Percentiles rank a stretch among this genome's conserved stretches.
phyloP scores from a whole-genome alignment of 768 basidiomycete genomes.

The Coprinopsis sp. region DNA sequence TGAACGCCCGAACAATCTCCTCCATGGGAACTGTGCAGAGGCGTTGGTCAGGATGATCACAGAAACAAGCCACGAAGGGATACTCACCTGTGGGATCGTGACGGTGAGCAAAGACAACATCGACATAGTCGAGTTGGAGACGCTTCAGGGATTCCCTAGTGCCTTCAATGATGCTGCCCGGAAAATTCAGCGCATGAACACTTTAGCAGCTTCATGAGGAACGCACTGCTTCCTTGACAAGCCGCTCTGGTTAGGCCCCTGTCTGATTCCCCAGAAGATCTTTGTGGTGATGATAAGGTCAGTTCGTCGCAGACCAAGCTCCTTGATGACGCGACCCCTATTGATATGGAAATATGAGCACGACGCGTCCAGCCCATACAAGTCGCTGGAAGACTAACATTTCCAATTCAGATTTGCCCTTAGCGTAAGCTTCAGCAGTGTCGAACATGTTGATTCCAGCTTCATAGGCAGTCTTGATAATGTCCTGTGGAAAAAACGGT shows the following conservation, averaged over 20 bases:
- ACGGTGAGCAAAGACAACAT: constrained; percentile 69
- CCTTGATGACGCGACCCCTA: constrained; percentile 70
- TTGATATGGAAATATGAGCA: background rate
- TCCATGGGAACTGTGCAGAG: constrained; percentile 52
- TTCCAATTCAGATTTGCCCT: constrained; percentile 67
- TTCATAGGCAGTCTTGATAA: constrained; percentile 74
- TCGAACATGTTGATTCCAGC: constrained; percentile 76
- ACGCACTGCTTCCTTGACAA: constrained; percentile 58
- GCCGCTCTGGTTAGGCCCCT: constrained; percentile 55
- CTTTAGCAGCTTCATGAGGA: background rate
- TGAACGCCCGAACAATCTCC: constrained; percentile 79
- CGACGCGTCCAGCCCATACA: no score
- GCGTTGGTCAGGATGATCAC: background rate
- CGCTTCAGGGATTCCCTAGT: constrained; percentile 61
- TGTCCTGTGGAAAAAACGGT: constrained; percentile 48
- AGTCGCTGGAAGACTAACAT: no score
- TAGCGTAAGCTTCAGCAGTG: constrained; percentile 60
- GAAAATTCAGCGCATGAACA: background rate
- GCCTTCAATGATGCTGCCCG: constrained; percentile 66
- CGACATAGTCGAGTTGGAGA: constrained; percentile 71
- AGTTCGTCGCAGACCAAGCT: constrained; percentile 57
- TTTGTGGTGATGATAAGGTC: constrained; percentile 81
- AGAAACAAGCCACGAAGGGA: background rate
- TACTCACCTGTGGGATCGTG: constrained; percentile 40
- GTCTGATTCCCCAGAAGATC: constrained; percentile 63